Evolutionary conservation across 768 basidiomycete genomes (phyloP).

Genomic region (Tricholoma bakamatsutake): DNA sequence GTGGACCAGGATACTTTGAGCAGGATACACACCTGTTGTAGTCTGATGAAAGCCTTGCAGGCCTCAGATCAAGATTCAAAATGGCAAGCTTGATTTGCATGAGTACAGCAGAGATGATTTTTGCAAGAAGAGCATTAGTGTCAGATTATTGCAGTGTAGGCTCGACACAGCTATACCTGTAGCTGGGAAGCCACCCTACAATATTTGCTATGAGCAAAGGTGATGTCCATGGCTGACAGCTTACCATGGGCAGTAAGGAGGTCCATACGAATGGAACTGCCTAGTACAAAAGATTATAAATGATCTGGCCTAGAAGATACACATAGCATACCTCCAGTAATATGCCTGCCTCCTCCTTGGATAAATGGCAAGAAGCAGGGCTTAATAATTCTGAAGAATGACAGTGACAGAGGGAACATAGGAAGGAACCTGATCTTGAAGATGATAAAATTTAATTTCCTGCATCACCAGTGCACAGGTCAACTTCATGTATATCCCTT

Average conservation of each 20-base stretch:
- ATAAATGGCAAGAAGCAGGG: conserved; percentile 69
- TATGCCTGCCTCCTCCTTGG: conserved; percentile 64
- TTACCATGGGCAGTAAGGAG: conserved; percentile 57
- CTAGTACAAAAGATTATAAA: conserved; percentile 22
- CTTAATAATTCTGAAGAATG: conserved; percentile 71
- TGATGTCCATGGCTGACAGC: conserved; percentile 5
- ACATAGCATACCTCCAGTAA: conserved; percentile 46
- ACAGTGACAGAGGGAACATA: conserved; percentile 61
- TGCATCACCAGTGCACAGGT: conserved; percentile 14
- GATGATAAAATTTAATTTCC: conserved; percentile 57
- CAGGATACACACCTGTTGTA: conserved; percentile 39
- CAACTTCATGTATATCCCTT: neutral
- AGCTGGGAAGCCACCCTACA: conserved; percentile 62
- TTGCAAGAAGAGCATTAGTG: neutral
- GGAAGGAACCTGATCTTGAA: conserved; percentile 71
- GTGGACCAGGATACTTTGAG: neutral
- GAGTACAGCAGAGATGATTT: conserved; percentile 43
- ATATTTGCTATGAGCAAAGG: neutral
- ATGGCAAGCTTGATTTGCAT: conserved; percentile 68
- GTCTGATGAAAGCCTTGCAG: conserved; percentile 48
- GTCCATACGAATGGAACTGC: conserved; percentile 75
- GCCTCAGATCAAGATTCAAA: conserved; percentile 58
- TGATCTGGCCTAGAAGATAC: neutral
- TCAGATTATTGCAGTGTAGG: neutral
- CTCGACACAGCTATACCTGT: conserved; percentile 33